Evolutionary conservation across 192 early-diverging fungal genomes (phyloP), one percentile per base, ranked within the genome.

Genomic region (Coemansia sp.): DNA sequence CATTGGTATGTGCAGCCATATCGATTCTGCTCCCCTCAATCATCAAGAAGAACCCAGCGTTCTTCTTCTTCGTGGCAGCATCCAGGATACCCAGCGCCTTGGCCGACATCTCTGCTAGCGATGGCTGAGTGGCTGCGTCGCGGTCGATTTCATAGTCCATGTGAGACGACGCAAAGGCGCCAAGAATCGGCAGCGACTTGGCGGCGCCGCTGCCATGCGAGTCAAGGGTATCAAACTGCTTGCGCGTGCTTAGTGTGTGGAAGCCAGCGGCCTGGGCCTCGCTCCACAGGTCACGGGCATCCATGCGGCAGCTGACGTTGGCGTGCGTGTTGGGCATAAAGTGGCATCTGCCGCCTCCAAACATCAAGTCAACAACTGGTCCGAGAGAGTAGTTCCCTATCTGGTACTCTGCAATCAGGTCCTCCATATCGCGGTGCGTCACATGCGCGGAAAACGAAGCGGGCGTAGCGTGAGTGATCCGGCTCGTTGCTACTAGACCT

Each of bases 11-110:
- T 5, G 91, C 97, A 1, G 93, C 97, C 95, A 97, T 96, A 71
- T 99, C 93, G 64, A 99, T 99, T 45, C 94, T 81, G 62, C 90
- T 92, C 34, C 97, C 94, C 83, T 99, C 97, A 65, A 99, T 90
- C 93, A 99, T 94, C 71, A 99, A 78, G 72, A 97, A 95, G 79
- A 97, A 99, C 4, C 97, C 95, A 0, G 81, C 66, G 51, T 86
- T 83, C 23, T 76, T 71, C 60, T 80, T 67, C 45, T 69, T 68
- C 0, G 82, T 81, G 3, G 87, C 83, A 0, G 79, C 33, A 20
- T 79, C 74, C n/a, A 99, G 84, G 8, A 96, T 77, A 5, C 79
- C 69, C 18, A 99, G 65, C n/a, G 94, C 95, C 72, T 90, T 92
- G 14, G 73, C 51, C 5, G 94, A 75, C 95, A 97, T 97, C 62